Percentiles rank a stretch among this genome's conserved stretches.
These are phyloP conservation scores for Adansonia gregorii DNA, from an alignment of 441 rosid genomes.

Conservation along the genomic window DNA sequence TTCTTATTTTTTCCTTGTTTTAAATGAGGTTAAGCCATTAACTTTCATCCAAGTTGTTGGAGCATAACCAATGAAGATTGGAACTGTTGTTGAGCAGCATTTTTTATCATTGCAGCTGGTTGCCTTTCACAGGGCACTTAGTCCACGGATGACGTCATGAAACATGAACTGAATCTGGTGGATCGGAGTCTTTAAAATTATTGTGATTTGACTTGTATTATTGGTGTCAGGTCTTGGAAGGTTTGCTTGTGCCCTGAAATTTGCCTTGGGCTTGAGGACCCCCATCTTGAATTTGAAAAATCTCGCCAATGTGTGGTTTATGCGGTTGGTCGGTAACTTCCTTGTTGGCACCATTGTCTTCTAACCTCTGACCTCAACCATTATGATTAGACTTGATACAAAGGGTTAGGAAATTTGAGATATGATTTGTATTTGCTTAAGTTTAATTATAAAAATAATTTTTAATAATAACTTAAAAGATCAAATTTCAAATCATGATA, in stretches of 20 bases:
- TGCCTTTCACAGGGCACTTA: neutral
- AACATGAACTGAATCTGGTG: neutral
- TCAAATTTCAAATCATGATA: too few species aligned
- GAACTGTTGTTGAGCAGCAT: neutral
- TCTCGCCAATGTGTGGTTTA: neutral
- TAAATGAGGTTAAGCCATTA: neutral
- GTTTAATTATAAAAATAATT: too few species aligned
- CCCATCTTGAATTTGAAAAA: neutral
- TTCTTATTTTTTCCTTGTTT: neutral
- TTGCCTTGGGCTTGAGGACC: neutral
- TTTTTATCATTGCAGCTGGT: neutral
- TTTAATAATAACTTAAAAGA: too few species aligned
- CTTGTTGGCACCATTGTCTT: constrained; percentile 3
- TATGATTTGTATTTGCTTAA: too few species aligned
- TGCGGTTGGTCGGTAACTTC: constrained; percentile 17
- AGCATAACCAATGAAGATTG: neutral
- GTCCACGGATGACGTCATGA: neutral
- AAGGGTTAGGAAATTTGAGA: too few species aligned
- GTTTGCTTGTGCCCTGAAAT: neutral
- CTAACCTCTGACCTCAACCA: neutral
- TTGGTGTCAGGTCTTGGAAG: neutral
- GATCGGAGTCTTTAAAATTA: neutral
- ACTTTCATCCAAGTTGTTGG: neutral
- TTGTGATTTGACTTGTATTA: neutral
- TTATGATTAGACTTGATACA: neutral